Percentiles rank a stretch among this genome's conserved stretches.
Conservation (phyloP, 164 flowering plant species). For the Liriodendron chinense region DNA sequence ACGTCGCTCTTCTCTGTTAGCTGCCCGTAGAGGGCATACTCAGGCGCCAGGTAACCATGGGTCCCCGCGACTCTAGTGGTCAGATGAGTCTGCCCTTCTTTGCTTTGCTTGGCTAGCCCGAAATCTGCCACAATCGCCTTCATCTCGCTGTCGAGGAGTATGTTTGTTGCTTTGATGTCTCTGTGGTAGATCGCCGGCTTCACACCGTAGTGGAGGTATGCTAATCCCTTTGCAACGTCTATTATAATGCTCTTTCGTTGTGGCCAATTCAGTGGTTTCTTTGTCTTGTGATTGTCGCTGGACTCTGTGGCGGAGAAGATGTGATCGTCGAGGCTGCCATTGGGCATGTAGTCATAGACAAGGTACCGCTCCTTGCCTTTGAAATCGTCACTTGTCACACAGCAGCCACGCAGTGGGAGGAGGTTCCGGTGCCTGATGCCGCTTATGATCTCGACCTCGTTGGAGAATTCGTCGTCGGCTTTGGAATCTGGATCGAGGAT, state of each 20-base stretch:
- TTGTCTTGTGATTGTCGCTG: neutral
- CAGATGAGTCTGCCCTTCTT: slow-evolving; percentile 30
- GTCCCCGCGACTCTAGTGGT: slow-evolving; percentile 38
- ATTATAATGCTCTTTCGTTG: slow-evolving; percentile 30
- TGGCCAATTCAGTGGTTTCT: slow-evolving; percentile 28
- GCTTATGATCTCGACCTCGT: slow-evolving; percentile 75
- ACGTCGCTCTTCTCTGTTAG: slow-evolving; percentile 44
- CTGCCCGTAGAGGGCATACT: slow-evolving; percentile 40
- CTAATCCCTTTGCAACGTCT: slow-evolving; percentile 44
- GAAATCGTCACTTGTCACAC: slow-evolving; percentile 32
- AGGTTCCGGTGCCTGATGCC: slow-evolving; percentile 66
- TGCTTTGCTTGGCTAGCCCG: slow-evolving; percentile 38
- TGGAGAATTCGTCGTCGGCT: slow-evolving; percentile 58
- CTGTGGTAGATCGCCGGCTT: slow-evolving; percentile 46
- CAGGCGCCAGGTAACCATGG: slow-evolving; percentile 54
- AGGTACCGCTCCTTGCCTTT: slow-evolving; percentile 32
- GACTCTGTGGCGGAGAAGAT: slow-evolving; percentile 19
- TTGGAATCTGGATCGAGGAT: slow-evolving; percentile 43
- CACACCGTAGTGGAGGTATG: slow-evolving; percentile 45
- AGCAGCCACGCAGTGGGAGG: slow-evolving; percentile 65
- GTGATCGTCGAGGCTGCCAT: slow-evolving; percentile 47
- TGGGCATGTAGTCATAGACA: slow-evolving; percentile 58
- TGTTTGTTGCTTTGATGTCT: slow-evolving; percentile 23
- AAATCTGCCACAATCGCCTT: slow-evolving; percentile 47
- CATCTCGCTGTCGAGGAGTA: slow-evolving; percentile 38